phyloP scores from a whole-genome alignment of 2,329 filamentous ascomycete species.

The Lasiodiplodia sp. region DNA sequence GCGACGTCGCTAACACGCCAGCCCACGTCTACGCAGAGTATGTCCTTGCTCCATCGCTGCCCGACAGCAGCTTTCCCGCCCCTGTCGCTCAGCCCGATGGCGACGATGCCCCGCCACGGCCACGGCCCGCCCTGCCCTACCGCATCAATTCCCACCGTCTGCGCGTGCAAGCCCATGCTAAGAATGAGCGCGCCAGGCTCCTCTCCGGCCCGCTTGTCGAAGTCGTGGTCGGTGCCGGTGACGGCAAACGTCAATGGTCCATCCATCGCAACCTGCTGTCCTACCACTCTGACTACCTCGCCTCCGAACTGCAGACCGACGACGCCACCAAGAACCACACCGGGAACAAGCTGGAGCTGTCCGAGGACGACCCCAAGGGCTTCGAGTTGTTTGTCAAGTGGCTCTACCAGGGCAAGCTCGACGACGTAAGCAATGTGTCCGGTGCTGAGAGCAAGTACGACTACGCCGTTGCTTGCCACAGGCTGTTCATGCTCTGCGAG shows the following conservation, averaged over 20 bases:
- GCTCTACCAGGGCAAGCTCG: conserved; percentile 63
- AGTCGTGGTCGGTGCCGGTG: conserved; percentile 57
- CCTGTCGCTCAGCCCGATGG: background rate
- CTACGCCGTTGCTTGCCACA: conserved; percentile 61
- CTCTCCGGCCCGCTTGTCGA: conserved; percentile 61
- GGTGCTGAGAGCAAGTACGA: conserved; percentile 60
- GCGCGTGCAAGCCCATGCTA: conserved; percentile 53
- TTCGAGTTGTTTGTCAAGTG: conserved; percentile 64
- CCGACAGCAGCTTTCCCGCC: conserved; percentile 13
- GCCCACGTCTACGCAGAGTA: conserved; percentile 62
- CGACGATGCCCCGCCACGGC: conserved; percentile 4
- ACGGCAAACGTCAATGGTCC: conserved; percentile 56
- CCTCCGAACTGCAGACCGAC: conserved; percentile 45
- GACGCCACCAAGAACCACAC: conserved; percentile 47
- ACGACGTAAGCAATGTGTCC: conserved; percentile 55
- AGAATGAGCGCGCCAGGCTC: conserved; percentile 57
- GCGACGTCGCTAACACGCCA: conserved; percentile 55
- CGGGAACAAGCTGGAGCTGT: conserved; percentile 54
- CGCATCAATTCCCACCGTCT: conserved; percentile 48
- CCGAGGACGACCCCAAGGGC: conserved; percentile 58
- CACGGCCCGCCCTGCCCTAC: conserved; percentile 43
- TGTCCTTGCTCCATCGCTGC: conserved; percentile 39
- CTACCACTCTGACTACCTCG: conserved; percentile 59
- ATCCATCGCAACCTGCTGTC: conserved; percentile 61
- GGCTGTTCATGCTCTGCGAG: conserved; percentile 61